Evolutionary conservation across 1,284 basidiomycete species (phyloP).

Genomic region (Pterulicium gracile): DNA sequence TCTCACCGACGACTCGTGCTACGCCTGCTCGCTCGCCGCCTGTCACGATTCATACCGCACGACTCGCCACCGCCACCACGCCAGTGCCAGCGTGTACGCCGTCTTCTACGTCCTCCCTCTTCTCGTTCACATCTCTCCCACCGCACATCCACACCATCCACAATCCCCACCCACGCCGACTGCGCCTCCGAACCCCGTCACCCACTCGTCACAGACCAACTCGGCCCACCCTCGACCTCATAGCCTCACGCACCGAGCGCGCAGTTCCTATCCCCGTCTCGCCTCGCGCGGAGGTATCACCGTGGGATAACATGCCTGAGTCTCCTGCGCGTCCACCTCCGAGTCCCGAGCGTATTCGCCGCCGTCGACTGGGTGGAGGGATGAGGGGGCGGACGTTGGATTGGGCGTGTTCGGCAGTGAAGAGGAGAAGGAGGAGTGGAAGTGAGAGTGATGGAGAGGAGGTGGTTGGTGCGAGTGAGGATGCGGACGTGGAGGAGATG

Average conservation of each 20-base stretch:
- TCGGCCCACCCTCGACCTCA: slow-evolving; percentile 43
- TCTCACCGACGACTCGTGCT: slow-evolving; percentile 1
- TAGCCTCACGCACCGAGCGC: slow-evolving; percentile 48
- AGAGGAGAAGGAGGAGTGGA: not conserved
- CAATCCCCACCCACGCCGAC: slow-evolving; percentile 15
- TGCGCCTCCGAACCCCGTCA: no score
- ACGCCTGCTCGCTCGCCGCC: no score
- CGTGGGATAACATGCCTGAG: slow-evolving; percentile 9
- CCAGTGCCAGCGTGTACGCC: slow-evolving; percentile 11
- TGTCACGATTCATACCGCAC: not conserved
- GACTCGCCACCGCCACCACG: slow-evolving; percentile 7
- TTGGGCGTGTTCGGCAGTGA: not conserved
- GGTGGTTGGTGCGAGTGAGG: no score
- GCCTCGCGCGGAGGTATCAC: slow-evolving; percentile 9
- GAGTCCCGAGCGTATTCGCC: not conserved
- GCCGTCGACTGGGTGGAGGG: not conserved
- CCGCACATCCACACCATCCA: slow-evolving; percentile 16
- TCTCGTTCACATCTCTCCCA: no score
- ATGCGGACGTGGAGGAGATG: no score
- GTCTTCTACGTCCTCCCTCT: slow-evolving; percentile 18
- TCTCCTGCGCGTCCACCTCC: slow-evolving; percentile 44
- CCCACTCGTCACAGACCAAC: slow-evolving; percentile 18
- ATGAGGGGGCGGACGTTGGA: not conserved
- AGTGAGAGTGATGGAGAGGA: not conserved
- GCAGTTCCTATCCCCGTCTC: slow-evolving; percentile 33